These are phyloP conservation scores for Chytridiales sp. DNA, from an alignment of 371 early-diverging fungal species.

Conservation along the genomic window DNA sequence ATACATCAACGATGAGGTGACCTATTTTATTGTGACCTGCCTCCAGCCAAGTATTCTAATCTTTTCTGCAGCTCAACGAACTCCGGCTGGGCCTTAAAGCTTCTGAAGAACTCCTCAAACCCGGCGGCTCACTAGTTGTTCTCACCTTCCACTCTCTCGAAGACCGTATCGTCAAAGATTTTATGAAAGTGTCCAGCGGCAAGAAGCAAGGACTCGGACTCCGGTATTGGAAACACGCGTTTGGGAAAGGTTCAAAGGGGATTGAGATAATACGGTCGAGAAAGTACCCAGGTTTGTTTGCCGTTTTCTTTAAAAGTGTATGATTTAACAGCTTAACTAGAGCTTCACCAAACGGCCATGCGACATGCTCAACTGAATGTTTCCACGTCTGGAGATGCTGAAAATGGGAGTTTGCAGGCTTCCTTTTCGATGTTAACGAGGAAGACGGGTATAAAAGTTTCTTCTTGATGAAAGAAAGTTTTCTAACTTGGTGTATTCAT, in stretches of 20 bases:
- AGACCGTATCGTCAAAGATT: constrained; percentile 68
- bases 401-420: too few species aligned
- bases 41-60: background rate
- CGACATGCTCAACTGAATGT: too few species aligned
- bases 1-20: constrained; percentile 69
- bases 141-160: constrained; percentile 77
- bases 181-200: constrained; percentile 35
- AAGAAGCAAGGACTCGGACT: constrained; percentile 15
- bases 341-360: too few species aligned
- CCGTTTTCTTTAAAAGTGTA: too few species aligned
- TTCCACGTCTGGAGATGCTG: too few species aligned
- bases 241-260: constrained; percentile 16
- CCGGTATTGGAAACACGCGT: constrained; percentile 31
- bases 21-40: background rate
- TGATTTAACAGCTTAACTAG: too few species aligned
- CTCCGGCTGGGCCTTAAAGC: constrained; percentile 51
- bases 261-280: constrained; percentile 15
- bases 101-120: constrained; percentile 55
- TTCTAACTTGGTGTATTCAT: too few species aligned
- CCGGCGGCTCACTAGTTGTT: constrained; percentile 56
- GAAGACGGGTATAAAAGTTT: too few species aligned
- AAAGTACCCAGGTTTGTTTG: background rate
- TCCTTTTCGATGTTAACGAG: too few species aligned
- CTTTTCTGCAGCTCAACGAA: constrained; percentile 48
- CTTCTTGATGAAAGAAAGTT: too few species aligned